Evolutionary conservation across 1,284 basidiomycete species (phyloP).

Genomic region (Cerrena zonata): DNA sequence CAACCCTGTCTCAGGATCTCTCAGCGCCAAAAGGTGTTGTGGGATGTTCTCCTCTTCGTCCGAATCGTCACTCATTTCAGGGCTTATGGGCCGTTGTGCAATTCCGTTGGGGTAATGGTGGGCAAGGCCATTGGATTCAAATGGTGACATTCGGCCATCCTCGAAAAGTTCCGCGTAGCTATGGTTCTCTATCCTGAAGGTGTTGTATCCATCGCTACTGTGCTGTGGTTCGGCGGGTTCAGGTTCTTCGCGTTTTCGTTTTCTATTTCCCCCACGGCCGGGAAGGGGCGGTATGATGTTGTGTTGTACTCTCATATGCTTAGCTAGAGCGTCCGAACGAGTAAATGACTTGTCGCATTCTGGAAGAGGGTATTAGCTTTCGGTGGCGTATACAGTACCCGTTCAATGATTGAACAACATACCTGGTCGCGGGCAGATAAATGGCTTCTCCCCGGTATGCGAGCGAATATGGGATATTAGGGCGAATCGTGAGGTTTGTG

Average conservation of each 20-base stretch:
- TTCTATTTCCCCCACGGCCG: constrained; percentile 64
- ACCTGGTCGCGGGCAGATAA: constrained; percentile 78
- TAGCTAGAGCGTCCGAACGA: constrained; percentile 83
- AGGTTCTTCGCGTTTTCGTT: constrained; percentile 42
- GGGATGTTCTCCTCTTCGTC: constrained; percentile 41
- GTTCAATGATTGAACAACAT: no score
- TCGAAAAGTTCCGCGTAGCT: constrained; percentile 37
- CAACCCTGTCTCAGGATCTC: constrained; percentile 49
- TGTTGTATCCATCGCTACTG: constrained; percentile 39
- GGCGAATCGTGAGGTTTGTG: constrained; percentile 83
- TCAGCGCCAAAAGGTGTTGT: constrained; percentile 39
- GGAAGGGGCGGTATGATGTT: constrained; percentile 68
- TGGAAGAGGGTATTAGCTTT: constrained; percentile 22
- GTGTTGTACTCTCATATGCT: constrained; percentile 87
- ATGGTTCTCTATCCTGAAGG: constrained; percentile 60
- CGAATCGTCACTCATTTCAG: constrained; percentile 25
- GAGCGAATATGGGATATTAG: constrained; percentile 81
- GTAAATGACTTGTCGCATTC: constrained; percentile 93
- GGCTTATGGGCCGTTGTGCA: constrained; percentile 16
- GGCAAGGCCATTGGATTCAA: constrained; percentile 15
- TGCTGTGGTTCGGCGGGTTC: constrained; percentile 22
- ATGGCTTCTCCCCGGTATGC: constrained; percentile 91
- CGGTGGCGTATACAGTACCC: not conserved
- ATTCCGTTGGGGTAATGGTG: not conserved
- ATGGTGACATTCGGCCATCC: constrained; percentile 21